phyloP scores from a whole-genome alignment of 2,329 filamentous ascomycete species.

The Colletotrichum navitas region DNA sequence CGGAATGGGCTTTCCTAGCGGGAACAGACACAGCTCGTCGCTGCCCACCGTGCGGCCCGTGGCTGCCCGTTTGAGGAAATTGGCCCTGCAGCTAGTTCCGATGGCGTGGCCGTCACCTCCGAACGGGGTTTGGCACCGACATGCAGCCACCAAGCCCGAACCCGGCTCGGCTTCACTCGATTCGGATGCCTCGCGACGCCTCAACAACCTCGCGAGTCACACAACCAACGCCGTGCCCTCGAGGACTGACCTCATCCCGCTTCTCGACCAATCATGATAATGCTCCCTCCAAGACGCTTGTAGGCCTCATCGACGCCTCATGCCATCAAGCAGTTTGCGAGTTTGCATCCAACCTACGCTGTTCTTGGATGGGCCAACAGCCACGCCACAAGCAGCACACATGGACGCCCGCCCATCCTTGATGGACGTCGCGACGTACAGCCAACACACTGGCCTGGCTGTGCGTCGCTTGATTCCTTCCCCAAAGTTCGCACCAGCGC shows the following conservation, averaged over 20 bases:
- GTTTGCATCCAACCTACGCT: not conserved
- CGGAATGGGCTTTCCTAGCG: constrained; percentile 28
- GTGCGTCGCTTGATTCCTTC: not conserved
- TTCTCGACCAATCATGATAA: constrained; percentile 14
- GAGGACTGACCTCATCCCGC: constrained; percentile 23
- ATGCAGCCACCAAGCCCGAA: constrained; percentile 28
- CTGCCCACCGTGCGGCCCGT: constrained; percentile 38
- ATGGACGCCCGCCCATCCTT: constrained; percentile 10
- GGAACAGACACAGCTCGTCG: constrained; percentile 12
- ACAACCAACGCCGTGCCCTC: constrained; percentile 1
- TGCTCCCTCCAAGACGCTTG: not conserved
- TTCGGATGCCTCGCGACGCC: constrained; percentile 23
- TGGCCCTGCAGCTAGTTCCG: constrained; percentile 36
- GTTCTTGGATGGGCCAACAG: constrained; percentile 15
- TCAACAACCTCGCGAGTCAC: constrained; percentile 22
- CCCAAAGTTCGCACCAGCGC: not conserved
- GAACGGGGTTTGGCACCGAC: constrained; percentile 32
- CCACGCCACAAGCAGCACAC: not conserved
- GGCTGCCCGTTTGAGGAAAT: constrained; percentile 38
- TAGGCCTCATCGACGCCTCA: constrained; percentile 22
- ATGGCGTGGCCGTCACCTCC: constrained; percentile 31
- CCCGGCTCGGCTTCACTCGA: constrained; percentile 29
- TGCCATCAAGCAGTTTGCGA: not conserved
- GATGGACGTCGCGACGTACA: constrained; percentile 8
- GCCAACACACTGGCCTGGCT: not conserved